Evolutionary conservation across 306 rosid species (phyloP), one percentile per base, ranked within the genome.

Genomic region (Fragaria iinumae): DNA sequence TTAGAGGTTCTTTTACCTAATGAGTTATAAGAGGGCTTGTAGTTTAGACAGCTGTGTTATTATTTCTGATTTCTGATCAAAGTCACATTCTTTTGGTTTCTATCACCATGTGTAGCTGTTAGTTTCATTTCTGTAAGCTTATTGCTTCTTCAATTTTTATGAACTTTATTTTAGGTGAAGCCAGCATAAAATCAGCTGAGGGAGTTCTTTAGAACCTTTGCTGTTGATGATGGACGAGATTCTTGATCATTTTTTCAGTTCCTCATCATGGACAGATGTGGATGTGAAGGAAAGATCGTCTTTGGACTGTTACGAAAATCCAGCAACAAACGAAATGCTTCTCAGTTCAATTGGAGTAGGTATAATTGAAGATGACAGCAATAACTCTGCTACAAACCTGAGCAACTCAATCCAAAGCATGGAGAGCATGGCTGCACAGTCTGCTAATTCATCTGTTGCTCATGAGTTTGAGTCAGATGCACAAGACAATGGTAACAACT

Each of bases 351-450:
- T 57, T 68, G 72, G 43, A 20, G 63, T 74, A 48, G 18, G 52
- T 48, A 3, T 13, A 49, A 44, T 17, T 16, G 76, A 80, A 59
- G 76, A 74, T 21, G 71, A 69, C 71, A 39, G 63, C 80, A 67
- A n/a, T 32, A 38, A 32, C 52, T 60, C 80, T 1, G 67, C 74
- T 23, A 68, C 72, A 17, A 60, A 48, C 47, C 25, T 80, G 67
- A 59, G 68, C 44, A 49, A 69, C n/a, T 80, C 83, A 50, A 59
- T 69, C 47, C 71, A 70, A 9, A 80, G 76, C 44, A 4, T 48
- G 45, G 80, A 75, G 57, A 75, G 83, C 79, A 36, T 62, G 72
- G 83, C 41, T 25, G 56, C 83, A 47, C 83, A 75, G 50, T 79
- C 76, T 69, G 80, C 72, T 25, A 23, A 23, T 23, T 75, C 80